Base-by-base conservation (phyloP, 1,139 yeast species). In the Yamadazyma taylorii region DNA sequence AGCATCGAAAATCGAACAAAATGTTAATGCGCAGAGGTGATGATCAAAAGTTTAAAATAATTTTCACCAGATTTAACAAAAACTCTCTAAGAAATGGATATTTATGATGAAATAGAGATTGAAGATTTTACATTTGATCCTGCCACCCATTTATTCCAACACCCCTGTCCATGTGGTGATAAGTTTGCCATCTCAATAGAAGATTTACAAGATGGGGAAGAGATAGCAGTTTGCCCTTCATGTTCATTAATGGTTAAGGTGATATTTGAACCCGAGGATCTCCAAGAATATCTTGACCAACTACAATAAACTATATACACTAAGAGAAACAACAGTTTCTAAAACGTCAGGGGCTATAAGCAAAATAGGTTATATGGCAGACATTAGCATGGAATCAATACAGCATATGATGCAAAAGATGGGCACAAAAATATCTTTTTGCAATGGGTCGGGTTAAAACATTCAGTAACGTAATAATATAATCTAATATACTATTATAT, bases 101-200 rank as follows among this genome's bases (percentile, higher is more conserved):
- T 86, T 24, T 92, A 92, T 63, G 98, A 92, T 60, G 95, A 92
- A 59, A 82, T 92, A 42, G 98, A 92, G 69, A 92, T 94, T 38
- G 98, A 92, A 62, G 99, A 92, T 60, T 89, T 92, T 79, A 83
- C 90, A 5, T 92, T 79, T 60, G 97, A 92, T 59, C 80, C 92
- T 3, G 70, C 70, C 21, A 80, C 86, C 10, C 89, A 84, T 60
- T 64, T 88, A 30, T 88, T 90, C 62, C 85, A 88, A 42, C 92
- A 90, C 53, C 99, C 99, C 4, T 92, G 98, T 69, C 99, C 99
- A 0, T 92, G 98, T 62, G 98, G 98, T 21, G 99, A 94, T 61
- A 73, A 81, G 53, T 92, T 92, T 63, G 95, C 94, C 57, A 85
- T 92, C 30, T 72, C 79, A 24, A 71, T 92, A 37, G 95, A 85